Percentiles rank a stretch among this genome's conserved stretches.
phyloP scores from a whole-genome alignment of 176 grass and related monocot species.

The Rhynchospora pubera region DNA sequence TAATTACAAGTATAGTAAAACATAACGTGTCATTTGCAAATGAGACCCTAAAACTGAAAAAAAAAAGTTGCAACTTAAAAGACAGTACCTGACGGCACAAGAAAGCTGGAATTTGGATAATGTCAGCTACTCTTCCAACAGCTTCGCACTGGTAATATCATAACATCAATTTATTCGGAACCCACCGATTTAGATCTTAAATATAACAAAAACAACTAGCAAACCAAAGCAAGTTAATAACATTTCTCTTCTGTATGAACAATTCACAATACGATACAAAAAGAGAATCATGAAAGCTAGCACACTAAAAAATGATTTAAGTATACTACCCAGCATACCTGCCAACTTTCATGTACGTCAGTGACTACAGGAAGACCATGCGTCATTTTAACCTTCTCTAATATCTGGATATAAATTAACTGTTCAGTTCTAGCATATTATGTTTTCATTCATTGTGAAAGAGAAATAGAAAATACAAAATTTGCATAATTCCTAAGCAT shows the following conservation, averaged over 20 bases:
- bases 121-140: slow-evolving; percentile 92
- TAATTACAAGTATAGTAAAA: background rate
- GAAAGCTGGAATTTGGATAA: slow-evolving; percentile 99
- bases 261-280: background rate
- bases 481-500: background rate
- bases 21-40: background rate
- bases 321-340: slow-evolving; percentile 39
- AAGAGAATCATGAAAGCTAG: background rate
- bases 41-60: background rate
- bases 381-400: slow-evolving; percentile 80
- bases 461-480: background rate
- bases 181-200: background rate
- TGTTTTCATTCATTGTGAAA: background rate
- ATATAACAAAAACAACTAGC: background rate
- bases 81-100: slow-evolving; percentile 81
- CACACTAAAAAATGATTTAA: background rate
- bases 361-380: slow-evolving; percentile 86
- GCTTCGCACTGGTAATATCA: slow-evolving; percentile 60
- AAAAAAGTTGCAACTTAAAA: background rate
- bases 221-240: background rate
- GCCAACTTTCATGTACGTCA: slow-evolving; percentile 87
- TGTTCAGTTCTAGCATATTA: background rate
- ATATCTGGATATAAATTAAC: slow-evolving; percentile 47
- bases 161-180: slow-evolving; percentile 8
- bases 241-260: slow-evolving; percentile 1